phyloP scores from a whole-genome alignment of 768 basidiomycete genomes.

The Tremella mesenterica region DNA sequence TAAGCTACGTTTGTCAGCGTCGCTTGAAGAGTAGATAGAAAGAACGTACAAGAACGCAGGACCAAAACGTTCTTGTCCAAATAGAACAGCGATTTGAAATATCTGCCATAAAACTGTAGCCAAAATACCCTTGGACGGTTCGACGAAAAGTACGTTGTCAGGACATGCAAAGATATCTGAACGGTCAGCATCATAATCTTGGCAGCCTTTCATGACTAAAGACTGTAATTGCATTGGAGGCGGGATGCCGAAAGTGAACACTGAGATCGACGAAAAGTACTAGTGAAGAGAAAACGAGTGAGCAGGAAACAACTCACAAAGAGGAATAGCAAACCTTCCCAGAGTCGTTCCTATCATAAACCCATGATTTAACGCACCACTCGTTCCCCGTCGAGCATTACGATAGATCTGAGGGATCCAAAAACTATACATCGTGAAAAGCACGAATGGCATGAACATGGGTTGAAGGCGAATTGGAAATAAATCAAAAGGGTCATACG shows the following conservation, averaged over 20 bases:
- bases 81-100: constrained; percentile 56
- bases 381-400: constrained; percentile 61
- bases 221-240: background rate
- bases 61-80: constrained; percentile 67
- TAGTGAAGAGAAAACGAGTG: background rate
- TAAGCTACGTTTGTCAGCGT: background rate
- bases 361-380: constrained; percentile 58
- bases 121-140: constrained; percentile 64
- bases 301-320: constrained; percentile 55
- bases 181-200: background rate
- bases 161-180: constrained; percentile 75
- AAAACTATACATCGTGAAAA: constrained; percentile 64
- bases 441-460: constrained; percentile 57
- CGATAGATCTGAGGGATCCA: constrained; percentile 82
- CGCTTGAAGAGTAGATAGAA: background rate
- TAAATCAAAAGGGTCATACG: constrained; percentile 62
- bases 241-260: background rate
- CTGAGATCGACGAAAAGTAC: background rate
- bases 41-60: constrained; percentile 60
- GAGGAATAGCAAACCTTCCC: constrained; percentile 59
- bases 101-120: constrained; percentile 55
- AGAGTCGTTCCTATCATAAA: constrained; percentile 71
- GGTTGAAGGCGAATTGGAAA: constrained; percentile 60
- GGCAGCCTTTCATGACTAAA: background rate
- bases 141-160: constrained; percentile 73